Conservation (phyloP, 2,329 filamentous ascomycete genomes). For the Colletotrichum sp. region DNA sequence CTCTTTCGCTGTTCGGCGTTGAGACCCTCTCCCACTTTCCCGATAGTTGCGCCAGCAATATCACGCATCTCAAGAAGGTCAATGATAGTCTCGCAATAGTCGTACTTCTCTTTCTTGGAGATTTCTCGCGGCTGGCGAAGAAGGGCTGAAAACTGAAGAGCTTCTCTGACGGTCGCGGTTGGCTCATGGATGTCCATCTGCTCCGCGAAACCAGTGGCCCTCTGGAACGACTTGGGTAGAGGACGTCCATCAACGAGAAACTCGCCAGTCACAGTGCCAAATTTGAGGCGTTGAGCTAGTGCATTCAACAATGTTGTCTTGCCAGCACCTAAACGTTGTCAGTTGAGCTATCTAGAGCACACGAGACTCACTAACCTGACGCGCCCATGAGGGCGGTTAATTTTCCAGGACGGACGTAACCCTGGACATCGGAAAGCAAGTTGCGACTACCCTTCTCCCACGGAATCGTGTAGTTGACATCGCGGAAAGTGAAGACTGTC, state of each 20-base stretch:
- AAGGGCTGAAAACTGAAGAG: slow-evolving; percentile 68
- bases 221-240: slow-evolving; percentile 77
- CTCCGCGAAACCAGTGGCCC: slow-evolving; percentile 74
- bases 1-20: slow-evolving; percentile 65
- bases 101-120: slow-evolving; percentile 65
- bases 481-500: slow-evolving; percentile 58
- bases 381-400: slow-evolving; percentile 79
- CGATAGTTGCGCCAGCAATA: slow-evolving; percentile 70
- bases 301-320: slow-evolving; percentile 80
- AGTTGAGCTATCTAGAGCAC: neutral
- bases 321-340: slow-evolving; percentile 48
- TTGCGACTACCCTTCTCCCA: slow-evolving; percentile 69
- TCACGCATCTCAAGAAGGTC: slow-evolving; percentile 71
- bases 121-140: slow-evolving; percentile 66
- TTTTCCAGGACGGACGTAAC: slow-evolving; percentile 85
- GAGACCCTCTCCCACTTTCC: slow-evolving; percentile 61
- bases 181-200: slow-evolving; percentile 73
- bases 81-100: slow-evolving; percentile 73
- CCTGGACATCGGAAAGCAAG: slow-evolving; percentile 77
- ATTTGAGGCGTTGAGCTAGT: slow-evolving; percentile 75
- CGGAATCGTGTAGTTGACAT: slow-evolving; percentile 55
- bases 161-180: slow-evolving; percentile 70
- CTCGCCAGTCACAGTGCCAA: slow-evolving; percentile 78
- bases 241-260: slow-evolving; percentile 80
- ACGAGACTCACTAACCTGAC: slow-evolving; percentile 37